Conservation (phyloP, 768 basidiomycete genomes). For the Hypsizygus marmoreus region DNA sequence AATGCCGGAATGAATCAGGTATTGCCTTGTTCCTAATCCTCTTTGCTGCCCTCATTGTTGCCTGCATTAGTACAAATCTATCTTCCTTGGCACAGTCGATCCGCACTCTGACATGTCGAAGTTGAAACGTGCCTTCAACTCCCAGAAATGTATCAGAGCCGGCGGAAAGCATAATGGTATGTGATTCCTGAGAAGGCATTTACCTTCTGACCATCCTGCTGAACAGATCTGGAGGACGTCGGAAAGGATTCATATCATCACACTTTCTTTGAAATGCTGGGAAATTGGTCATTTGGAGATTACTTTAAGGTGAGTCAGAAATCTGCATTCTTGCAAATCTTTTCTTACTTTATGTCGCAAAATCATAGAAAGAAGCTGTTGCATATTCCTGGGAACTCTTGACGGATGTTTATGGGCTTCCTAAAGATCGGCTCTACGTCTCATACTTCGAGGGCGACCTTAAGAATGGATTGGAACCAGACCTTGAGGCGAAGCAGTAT, state of each 20-base stretch:
- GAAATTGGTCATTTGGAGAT: slow-evolving; percentile 99
- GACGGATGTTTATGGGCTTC: slow-evolving; percentile 85
- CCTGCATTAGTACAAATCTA: slow-evolving; percentile 79
- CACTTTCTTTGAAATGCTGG: slow-evolving; percentile 99
- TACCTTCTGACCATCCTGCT: slow-evolving; percentile 1
- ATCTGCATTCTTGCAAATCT: slow-evolving; percentile 8
- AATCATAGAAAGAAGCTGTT: slow-evolving; percentile 84
- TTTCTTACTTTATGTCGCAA: slow-evolving; percentile 5
- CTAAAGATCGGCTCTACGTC: slow-evolving; percentile 90
- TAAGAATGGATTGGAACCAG: slow-evolving; percentile 82
- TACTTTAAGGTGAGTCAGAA: slow-evolving; percentile 85
- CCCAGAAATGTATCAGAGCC: slow-evolving; percentile 97
- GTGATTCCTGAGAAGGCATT: neutral
- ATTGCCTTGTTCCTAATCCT: slow-evolving; percentile 14
- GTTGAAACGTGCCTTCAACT: slow-evolving; percentile 92
- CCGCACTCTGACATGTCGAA: slow-evolving; percentile 90
- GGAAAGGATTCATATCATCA: slow-evolving; percentile 98
- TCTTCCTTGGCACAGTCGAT: slow-evolving; percentile 98
- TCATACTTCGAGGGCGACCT: slow-evolving; percentile 97
- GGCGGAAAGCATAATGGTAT: slow-evolving; percentile 98
- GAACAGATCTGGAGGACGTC: slow-evolving; percentile 93
- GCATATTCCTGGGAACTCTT: slow-evolving; percentile 93
- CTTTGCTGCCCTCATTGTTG: neutral
- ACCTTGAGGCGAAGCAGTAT: slow-evolving; percentile 81
- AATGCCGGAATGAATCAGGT: slow-evolving; percentile 99